Evolutionary conservation across 2,329 filamentous ascomycete genomes (phyloP), one percentile per base, ranked within the genome.

Genomic region (Harringtonia aguacate): DNA sequence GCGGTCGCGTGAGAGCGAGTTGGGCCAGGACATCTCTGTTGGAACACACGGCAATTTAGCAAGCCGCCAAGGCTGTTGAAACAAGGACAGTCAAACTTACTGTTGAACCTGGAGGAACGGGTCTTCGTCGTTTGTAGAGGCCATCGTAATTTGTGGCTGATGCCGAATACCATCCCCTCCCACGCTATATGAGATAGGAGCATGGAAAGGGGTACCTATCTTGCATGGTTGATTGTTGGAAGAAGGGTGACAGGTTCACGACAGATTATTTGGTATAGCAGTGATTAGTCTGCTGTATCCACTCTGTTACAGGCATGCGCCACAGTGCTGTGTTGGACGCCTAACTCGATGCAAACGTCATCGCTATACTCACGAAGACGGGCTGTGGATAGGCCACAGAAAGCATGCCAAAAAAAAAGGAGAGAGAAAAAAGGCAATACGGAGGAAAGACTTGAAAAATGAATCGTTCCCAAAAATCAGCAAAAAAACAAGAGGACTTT

Each of bases 11-110:
- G 14, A 78, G 79, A 52, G 83, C 75, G 51, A 98, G 80, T 48
- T 94, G 84, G 50, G 80, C 69, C 53, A 94, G 81, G 53, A 97
- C 86, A 66, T 98, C 92, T 65, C 88, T 95, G 14, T 5, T 5
- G 15, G 30, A 7, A 14, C 12, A 14, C 30, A 31, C 30, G 5
- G 15, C 12, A 14, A 14, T 4, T 14, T 13, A 31, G 30, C 8
- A 31, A n/a, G 14, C 30, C 8, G 14, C 15, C 8, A 7, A 13
- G 13, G 17, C 20, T 36, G 20, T 8, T 27, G 18, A 20, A 13
- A 22, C 9, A 18, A 30, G 14, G 15, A 18, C 36, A 29, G 29
- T 8, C 15, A 30, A 27, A 57, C 73, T 42, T 66, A 82, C 79
- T 79, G 76, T 58, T 84, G 79, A 55, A 83, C 79, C 61, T 84